These are phyloP conservation scores for Babesia divergens DNA, from an alignment of 169 alveolate species.

Conservation along the genomic window DNA sequence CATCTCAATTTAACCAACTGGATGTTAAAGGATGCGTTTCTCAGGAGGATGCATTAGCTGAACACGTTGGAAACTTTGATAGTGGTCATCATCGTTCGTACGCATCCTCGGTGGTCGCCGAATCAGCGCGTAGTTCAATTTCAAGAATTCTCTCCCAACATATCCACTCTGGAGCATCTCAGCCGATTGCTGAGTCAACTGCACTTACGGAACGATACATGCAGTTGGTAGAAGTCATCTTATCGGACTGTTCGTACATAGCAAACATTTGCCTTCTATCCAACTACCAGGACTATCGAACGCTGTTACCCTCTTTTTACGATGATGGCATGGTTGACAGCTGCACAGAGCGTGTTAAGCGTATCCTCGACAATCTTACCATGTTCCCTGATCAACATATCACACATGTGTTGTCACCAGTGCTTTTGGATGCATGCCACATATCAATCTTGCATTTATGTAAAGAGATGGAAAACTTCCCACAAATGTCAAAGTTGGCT, in stretches of 20 bases:
- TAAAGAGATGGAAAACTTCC: slow-evolving; percentile 14
- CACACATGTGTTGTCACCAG: slow-evolving; percentile 14
- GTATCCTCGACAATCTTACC: slow-evolving; percentile 21
- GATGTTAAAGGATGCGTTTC: no score
- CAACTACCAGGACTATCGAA: slow-evolving; percentile 50
- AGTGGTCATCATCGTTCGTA: not conserved
- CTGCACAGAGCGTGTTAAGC: not conserved
- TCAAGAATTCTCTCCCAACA: slow-evolving; percentile 8
- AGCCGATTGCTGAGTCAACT: not conserved
- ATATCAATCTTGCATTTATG: slow-evolving; percentile 33
- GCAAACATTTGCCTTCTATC: slow-evolving; percentile 50
- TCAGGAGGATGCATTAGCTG: no score
- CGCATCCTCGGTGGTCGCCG: slow-evolving; percentile 2
- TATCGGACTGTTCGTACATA: slow-evolving; percentile 52
- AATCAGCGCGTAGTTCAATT: slow-evolving; percentile 24
- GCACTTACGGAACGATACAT: not conserved
- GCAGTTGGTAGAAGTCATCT: slow-evolving; percentile 32
- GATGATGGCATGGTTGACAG: slow-evolving; percentile 26
- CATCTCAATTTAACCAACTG: no score
- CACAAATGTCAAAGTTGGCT: not conserved
- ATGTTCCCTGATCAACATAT: slow-evolving; percentile 12
- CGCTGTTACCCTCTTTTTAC: slow-evolving; percentile 28
- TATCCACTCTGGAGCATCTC: not conserved
- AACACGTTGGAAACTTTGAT: not conserved
- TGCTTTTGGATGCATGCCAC: slow-evolving; percentile 49